These are phyloP conservation scores for Boeremia exigua DNA, from an alignment of 2,329 filamentous ascomycete genomes.

Conservation along the genomic window DNA sequence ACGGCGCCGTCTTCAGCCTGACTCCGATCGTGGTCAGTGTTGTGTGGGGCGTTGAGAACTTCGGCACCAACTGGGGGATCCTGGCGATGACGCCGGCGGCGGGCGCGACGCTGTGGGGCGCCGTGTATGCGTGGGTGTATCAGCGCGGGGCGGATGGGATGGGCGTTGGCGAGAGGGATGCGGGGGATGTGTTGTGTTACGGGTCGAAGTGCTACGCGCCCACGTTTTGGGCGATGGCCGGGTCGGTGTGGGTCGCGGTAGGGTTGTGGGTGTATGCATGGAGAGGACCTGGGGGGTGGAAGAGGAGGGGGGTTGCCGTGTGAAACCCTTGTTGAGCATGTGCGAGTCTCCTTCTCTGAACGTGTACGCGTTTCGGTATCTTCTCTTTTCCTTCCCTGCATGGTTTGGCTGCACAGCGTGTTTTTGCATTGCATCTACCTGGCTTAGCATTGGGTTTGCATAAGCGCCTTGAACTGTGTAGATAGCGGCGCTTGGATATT, in stretches of 20 bases:
- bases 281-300: conserved; percentile 80
- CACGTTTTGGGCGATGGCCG: conserved; percentile 86
- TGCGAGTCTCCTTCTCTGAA: neutral
- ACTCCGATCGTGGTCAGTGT: conserved; percentile 94
- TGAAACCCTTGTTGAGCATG: conserved; percentile 20
- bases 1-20: conserved; percentile 88
- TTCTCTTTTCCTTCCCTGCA: neutral
- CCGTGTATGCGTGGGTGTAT: conserved; percentile 85
- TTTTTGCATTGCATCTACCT: too few relatives aligned
- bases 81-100: conserved; percentile 89
- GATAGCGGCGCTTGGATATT: too few relatives aligned
- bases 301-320: conserved; percentile 74
- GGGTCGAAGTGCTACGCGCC: conserved; percentile 80
- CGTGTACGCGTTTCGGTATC: neutral
- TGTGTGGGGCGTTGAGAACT: conserved; percentile 98
- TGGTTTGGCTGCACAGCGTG: neutral
- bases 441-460: too few relatives aligned
- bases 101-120: conserved; percentile 87
- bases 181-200: conserved; percentile 71
- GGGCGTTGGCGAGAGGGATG: conserved; percentile 41
- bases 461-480: too few relatives aligned
- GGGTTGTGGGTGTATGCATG: conserved; percentile 77
- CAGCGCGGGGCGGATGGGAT: conserved; percentile 65
- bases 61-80: conserved; percentile 97
- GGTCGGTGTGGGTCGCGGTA: conserved; percentile 80